phyloP scores from a whole-genome alignment of 352 stramenopile species.

The Phytophthora podocarpi region DNA sequence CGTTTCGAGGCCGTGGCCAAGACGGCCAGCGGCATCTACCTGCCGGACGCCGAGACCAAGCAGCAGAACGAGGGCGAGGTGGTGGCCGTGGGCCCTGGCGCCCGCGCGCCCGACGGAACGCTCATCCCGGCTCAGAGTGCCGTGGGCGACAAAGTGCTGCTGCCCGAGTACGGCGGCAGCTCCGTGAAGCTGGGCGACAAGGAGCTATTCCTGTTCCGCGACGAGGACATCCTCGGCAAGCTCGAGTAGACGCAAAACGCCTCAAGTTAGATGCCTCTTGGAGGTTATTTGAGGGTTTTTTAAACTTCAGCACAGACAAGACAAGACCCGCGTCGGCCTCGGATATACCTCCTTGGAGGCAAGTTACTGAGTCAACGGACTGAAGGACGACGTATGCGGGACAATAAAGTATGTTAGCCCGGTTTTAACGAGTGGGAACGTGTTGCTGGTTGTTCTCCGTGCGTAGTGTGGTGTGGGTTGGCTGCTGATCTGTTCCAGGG shows the following conservation, averaged over 20 bases:
- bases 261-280: constrained; percentile 8
- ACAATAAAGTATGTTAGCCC: constrained; percentile 54
- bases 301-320: too few species aligned
- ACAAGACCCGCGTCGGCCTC: not conserved
- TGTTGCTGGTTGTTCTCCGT: not conserved
- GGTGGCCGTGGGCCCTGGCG: constrained; percentile 92
- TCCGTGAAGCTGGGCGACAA: constrained; percentile 92
- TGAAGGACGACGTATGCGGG: constrained; percentile 14
- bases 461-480: too few species aligned
- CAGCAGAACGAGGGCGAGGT: constrained; percentile 95
- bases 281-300: constrained; percentile 3
- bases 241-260: constrained; percentile 72
- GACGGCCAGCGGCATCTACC: constrained; percentile 94
- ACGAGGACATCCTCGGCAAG: constrained; percentile 98
- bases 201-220: constrained; percentile 95
- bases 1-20: constrained; percentile 91
- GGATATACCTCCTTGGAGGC: too few species aligned
- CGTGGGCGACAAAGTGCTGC: constrained; percentile 94
- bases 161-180: constrained; percentile 96
- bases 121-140: constrained; percentile 88
- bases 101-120: constrained; percentile 87
- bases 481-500: constrained; percentile 15
- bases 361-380: too few species aligned
- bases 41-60: constrained; percentile 92
- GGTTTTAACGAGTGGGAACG: constrained; percentile 4